Percentiles rank a stretch among this genome's conserved stretches.
Conservation (phyloP, 306 rosid species). For the Dalbergia cochinchinensis region DNA sequence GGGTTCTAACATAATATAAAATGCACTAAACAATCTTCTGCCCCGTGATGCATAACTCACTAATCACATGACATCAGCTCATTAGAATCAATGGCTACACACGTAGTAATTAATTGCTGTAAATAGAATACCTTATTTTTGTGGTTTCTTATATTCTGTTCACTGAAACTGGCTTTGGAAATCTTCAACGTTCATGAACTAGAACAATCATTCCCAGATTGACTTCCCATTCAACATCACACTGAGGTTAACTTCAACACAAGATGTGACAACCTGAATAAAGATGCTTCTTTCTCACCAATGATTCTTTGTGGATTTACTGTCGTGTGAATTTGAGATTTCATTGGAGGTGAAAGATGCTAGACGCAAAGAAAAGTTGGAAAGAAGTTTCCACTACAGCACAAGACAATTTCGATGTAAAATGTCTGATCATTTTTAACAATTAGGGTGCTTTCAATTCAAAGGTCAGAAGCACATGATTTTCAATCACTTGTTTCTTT, state of each 20-base stretch:
- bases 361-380: constrained; percentile 32
- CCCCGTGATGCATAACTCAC: too few relatives aligned
- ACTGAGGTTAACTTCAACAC: constrained; percentile 12
- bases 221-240: constrained; percentile 17
- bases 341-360: constrained; percentile 39
- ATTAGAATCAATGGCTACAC: constrained; percentile 19
- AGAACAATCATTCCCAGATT: background rate
- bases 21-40: background rate
- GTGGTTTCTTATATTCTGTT: constrained; percentile 5
- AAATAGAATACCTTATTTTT: constrained; percentile 2
- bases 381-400: constrained; percentile 38
- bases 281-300: constrained; percentile 45
- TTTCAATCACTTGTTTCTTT: constrained; percentile 33
- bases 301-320: constrained; percentile 30
- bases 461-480: constrained; percentile 29
- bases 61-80: constrained; percentile 1
- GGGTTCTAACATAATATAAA: background rate
- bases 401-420: constrained; percentile 35
- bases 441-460: constrained; percentile 39
- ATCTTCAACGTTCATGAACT: constrained; percentile 11
- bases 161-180: constrained; percentile 9
- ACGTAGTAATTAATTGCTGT: background rate
- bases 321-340: constrained; percentile 15
- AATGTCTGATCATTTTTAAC: background rate
- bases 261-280: constrained; percentile 42